Percentiles rank a stretch among this genome's conserved stretches.
Conservation (phyloP, 2,329 filamentous ascomycete species). For the Coniochaeta sp. region DNA sequence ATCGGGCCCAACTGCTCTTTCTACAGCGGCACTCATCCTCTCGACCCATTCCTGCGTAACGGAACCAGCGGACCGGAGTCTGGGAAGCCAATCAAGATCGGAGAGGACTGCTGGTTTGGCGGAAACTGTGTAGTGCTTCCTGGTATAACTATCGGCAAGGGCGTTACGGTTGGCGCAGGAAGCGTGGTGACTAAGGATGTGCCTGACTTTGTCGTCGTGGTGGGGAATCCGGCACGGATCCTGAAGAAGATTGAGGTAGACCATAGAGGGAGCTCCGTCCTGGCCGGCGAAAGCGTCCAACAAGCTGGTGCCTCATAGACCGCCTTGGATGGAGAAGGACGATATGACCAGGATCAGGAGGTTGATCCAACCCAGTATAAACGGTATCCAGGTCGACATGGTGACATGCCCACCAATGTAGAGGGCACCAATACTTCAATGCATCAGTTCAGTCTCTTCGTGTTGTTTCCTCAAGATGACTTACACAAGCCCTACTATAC, state of each 20-base stretch:
- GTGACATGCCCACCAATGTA: slow-evolving; percentile 77
- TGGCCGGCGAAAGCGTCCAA: background rate
- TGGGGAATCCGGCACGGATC: slow-evolving; percentile 59
- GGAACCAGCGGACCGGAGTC: slow-evolving; percentile 68
- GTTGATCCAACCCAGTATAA: slow-evolving; percentile 81
- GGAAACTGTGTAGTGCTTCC: slow-evolving; percentile 65
- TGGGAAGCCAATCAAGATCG: slow-evolving; percentile 67
- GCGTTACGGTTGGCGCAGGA: slow-evolving; percentile 68
- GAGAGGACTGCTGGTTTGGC: slow-evolving; percentile 75
- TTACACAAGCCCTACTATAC: slow-evolving; percentile 72
- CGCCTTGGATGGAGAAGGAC: slow-evolving; percentile 88
- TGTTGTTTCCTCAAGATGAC: slow-evolving; percentile 21
- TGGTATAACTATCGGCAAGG: slow-evolving; percentile 70
- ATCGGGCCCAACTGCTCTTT: slow-evolving; percentile 73
- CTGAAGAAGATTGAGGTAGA: slow-evolving; percentile 34
- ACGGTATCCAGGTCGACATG: slow-evolving; percentile 93
- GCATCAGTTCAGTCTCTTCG: slow-evolving; percentile 9
- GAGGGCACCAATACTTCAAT: slow-evolving; percentile 63
- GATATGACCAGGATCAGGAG: slow-evolving; percentile 76
- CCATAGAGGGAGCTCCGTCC: background rate
- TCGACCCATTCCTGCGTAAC: slow-evolving; percentile 67
- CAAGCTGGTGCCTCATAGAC: slow-evolving; percentile 47
- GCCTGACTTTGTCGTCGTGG: slow-evolving; percentile 54
- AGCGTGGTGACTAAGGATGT: slow-evolving; percentile 77
- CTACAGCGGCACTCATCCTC: slow-evolving; percentile 67